Percentiles rank a stretch among this genome's conserved stretches.
Conservation (phyloP, 768 basidiomycete species). For the Boletus sp. region DNA sequence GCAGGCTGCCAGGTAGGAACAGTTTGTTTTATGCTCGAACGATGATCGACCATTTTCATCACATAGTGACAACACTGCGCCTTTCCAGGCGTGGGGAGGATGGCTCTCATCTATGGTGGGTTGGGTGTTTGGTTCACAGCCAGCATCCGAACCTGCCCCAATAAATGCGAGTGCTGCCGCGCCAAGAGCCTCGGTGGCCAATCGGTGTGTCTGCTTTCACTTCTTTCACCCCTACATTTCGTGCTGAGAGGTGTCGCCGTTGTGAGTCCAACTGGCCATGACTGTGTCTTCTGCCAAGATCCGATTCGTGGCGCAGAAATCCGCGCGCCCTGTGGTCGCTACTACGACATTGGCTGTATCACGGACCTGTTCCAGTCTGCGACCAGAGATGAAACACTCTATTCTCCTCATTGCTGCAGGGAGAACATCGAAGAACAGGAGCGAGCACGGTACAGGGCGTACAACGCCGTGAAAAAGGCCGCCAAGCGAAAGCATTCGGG, state of each 20-base stretch:
- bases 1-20: slow-evolving; percentile 11
- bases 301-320: slow-evolving; percentile 27
- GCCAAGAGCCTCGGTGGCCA: neutral
- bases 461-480: too few relatives aligned
- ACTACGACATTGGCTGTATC: slow-evolving; percentile 36
- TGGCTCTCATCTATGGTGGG: slow-evolving; percentile 20
- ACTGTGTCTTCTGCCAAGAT: slow-evolving; percentile 38
- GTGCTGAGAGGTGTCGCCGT: neutral
- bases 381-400: slow-evolving; percentile 38
- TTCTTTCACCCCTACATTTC: neutral
- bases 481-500: slow-evolving; percentile 34
- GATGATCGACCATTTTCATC: neutral
- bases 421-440: slow-evolving; percentile 21
- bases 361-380: slow-evolving; percentile 36
- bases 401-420: slow-evolving; percentile 41
- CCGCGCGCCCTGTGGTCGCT: slow-evolving; percentile 35
- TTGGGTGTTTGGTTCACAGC: neutral
- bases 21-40: neutral
- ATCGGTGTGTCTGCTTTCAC: slow-evolving; percentile 13
- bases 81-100: slow-evolving; percentile 14
- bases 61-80: neutral
- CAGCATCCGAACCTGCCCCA: neutral
- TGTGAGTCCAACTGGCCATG: slow-evolving; percentile 24
- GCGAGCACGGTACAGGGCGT: neutral
- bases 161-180: neutral